Conservation (phyloP, 768 basidiomycete genomes). For the Paxillus rubicundulus region DNA sequence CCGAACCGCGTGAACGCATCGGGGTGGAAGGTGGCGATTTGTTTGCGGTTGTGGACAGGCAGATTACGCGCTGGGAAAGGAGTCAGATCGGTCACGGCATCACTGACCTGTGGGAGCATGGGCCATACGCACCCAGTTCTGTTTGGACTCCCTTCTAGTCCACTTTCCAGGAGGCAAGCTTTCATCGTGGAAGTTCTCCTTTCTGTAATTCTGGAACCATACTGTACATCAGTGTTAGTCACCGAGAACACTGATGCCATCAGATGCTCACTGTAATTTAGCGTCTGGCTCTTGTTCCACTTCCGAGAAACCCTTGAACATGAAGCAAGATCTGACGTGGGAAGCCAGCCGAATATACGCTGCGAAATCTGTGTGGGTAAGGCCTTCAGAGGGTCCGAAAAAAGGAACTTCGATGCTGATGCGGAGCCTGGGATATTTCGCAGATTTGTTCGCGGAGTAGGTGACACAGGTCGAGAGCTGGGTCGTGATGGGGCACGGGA, state of each 20-base stretch:
- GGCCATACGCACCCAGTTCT: conserved; percentile 64
- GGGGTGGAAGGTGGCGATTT: conserved; percentile 39
- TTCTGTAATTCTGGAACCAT: conserved; percentile 92
- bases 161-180: conserved; percentile 80
- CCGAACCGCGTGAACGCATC: conserved; percentile 40
- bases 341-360: conserved; percentile 64
- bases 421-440: conserved; percentile 28
- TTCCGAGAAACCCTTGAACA: conserved; percentile 82
- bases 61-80: conserved; percentile 49
- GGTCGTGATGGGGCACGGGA: conserved; percentile 55
- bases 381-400: conserved; percentile 59
- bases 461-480: conserved; percentile 44
- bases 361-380: conserved; percentile 84
- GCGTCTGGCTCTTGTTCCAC: conserved; percentile 85
- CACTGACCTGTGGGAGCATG: conserved; percentile 4
- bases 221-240: conserved; percentile 45
- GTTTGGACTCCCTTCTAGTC: conserved; percentile 92
- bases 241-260: neutral
- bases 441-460: conserved; percentile 18
- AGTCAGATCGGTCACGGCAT: conserved; percentile 6
- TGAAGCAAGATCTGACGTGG: conserved; percentile 63
- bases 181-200: conserved; percentile 82
- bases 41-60: conserved; percentile 40
- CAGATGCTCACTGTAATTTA: conserved; percentile 74
- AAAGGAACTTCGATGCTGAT: conserved; percentile 18